A percentile compares a stretch with the other conserved stretches of the same genome.
phyloP scores from a whole-genome alignment of 1,139 yeast species.

The Lodderomyces beijingensis region DNA sequence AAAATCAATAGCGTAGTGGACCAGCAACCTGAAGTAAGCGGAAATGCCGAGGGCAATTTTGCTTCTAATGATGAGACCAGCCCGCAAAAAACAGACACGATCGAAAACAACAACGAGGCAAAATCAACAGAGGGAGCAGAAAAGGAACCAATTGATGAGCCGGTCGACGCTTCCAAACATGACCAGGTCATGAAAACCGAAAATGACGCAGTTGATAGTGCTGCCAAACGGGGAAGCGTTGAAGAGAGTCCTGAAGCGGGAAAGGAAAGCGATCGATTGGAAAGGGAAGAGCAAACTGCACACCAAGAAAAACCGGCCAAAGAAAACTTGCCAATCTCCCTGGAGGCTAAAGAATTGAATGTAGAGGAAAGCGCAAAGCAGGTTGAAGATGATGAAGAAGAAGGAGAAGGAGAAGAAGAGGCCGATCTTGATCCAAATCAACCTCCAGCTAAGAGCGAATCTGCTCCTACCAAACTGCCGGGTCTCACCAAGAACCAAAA shows the following conservation, averaged over 20 bases:
- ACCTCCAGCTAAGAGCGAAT: too few relatives aligned
- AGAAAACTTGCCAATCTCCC: too few relatives aligned
- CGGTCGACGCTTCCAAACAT: not conserved
- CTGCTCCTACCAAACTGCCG: constrained; percentile 5
- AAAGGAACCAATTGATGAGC: constrained; percentile 1
- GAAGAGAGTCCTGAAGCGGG: not conserved
- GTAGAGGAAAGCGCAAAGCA: constrained; percentile 1
- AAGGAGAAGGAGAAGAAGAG: constrained; percentile 2
- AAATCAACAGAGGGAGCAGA: constrained; percentile 5
- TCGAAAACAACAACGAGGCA: too few relatives aligned
- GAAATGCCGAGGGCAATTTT: too few relatives aligned
- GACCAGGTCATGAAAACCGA: constrained; percentile 1
- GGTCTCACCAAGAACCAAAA: not conserved
- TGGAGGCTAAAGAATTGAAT: too few relatives aligned
- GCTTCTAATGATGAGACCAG: too few relatives aligned
- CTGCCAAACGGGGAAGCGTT: not conserved
- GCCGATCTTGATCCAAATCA: not conserved
- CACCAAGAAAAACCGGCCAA: constrained; percentile 9
- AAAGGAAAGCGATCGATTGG: not conserved
- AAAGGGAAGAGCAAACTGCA: constrained; percentile 7
- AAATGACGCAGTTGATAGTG: constrained; percentile 1
- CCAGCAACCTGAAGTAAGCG: too few relatives aligned
- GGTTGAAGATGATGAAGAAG: constrained; percentile 3
- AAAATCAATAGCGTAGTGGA: too few relatives aligned
- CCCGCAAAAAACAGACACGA: too few relatives aligned